Base-by-base conservation (phyloP, 306 rosid species). In the Ochetophila trinervis region DNA sequence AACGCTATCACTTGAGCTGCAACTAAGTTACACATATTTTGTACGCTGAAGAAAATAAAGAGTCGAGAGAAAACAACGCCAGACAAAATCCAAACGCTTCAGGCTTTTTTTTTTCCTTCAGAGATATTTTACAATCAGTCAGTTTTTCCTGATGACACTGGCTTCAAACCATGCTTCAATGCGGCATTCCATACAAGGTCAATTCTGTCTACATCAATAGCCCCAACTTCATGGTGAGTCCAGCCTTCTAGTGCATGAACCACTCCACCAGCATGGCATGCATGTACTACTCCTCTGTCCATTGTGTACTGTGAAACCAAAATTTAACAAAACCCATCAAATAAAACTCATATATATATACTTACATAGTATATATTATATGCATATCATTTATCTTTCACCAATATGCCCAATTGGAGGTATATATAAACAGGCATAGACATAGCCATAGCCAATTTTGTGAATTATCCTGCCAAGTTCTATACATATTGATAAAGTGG, bases 201-300 rank as follows among this genome's bases (percentile, higher is more conserved):
- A 18, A 94, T 94, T 44, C 95, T 79, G 13, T 86, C 83, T 5
- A 94, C 97, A 42, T 94, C 97, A 36, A 94, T 11, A 20, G 96
- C 97, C 14, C 96, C 97, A 40, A 94, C 99, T 80, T 94, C 99
- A 13, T 90, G 95, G 77, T 94, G 97, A 45, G 70, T 73, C 97
- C 97, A 94, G 16, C 97, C 96, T 83, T 90, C 96, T 7, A 94
- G 80, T 13, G 71, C 53, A 70, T 94, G 99, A 51, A 94, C 92
- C 64, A 94, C 97, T 9, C 99, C 99, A 10, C 99, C 99, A 3
- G 97, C 99, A 77, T 94, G 99, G 65, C 99, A 94, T 8, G 99
- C 99, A 44, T 94, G 97, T 15, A 94, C 99, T 0, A 94, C 96
- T 68, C 99, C 99, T 42, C 99, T 85, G 0, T 72, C 94, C 99